These are phyloP conservation scores for Pyrenula aspistea DNA, from an alignment of 495 filamentous ascomycete genomes.

Conservation along the genomic window DNA sequence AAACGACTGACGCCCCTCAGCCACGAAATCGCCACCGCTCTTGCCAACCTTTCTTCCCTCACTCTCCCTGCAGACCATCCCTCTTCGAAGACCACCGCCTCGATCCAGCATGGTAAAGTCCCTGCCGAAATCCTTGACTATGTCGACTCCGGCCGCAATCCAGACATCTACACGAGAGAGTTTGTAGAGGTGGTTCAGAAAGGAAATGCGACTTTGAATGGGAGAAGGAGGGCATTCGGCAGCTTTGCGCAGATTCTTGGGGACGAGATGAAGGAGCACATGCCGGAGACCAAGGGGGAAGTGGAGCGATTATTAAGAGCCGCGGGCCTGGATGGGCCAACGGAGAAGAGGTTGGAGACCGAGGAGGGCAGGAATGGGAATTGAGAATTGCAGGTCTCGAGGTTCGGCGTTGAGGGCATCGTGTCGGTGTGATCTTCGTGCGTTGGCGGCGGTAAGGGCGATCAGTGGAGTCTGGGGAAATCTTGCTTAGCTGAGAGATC, in stretches of 20 bases:
- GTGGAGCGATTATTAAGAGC: constrained; percentile 47
- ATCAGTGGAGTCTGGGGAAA: too few relatives aligned
- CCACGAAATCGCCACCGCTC: constrained; percentile 14
- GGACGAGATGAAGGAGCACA: constrained; percentile 59
- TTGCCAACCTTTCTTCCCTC: constrained; percentile 18
- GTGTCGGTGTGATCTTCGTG: too few relatives aligned
- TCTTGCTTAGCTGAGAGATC: too few relatives aligned
- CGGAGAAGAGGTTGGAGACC: not conserved
- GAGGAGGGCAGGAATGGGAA: not conserved
- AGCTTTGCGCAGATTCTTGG: constrained; percentile 73
- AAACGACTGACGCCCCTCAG: not conserved
- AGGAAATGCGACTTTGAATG: constrained; percentile 73
- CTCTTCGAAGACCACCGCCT: constrained; percentile 31
- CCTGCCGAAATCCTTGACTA: constrained; percentile 90
- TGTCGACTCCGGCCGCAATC: constrained; percentile 86
- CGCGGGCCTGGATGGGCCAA: constrained; percentile 14
- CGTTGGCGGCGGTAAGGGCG: too few relatives aligned
- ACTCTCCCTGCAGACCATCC: constrained; percentile 18
- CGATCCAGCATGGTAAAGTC: constrained; percentile 36
- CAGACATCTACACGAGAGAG: constrained; percentile 95
- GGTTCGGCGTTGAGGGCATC: too few relatives aligned
- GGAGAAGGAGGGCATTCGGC: constrained; percentile 70
- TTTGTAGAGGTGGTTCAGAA: constrained; percentile 85
- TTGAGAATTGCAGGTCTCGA: too few relatives aligned
- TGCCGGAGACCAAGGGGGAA: constrained; percentile 67